Percentiles rank a stretch among this genome's conserved stretches.
Evolutionary conservation across 331 rosid genomes (phyloP).

Genomic region (Malus hybrid): DNA sequence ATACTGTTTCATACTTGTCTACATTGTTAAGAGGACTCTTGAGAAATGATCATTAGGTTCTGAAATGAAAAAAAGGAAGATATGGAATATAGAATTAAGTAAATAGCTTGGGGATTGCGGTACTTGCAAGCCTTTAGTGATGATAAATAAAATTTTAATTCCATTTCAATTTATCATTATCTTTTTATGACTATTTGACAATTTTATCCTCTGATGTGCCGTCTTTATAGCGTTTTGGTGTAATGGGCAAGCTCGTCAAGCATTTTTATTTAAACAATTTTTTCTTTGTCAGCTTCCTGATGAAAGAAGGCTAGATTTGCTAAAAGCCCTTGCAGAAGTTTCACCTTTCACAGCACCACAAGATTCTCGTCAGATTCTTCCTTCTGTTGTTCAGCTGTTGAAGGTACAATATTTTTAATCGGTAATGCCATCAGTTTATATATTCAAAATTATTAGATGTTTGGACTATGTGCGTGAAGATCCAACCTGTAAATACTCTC

Average conservation of each 20-base stretch:
- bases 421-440: not conserved
- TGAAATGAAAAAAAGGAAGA: not conserved
- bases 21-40: not conserved
- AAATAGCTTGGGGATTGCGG: not conserved
- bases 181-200: not conserved
- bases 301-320: slow-evolving; percentile 86
- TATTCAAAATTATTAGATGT: not conserved
- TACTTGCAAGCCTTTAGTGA: not conserved
- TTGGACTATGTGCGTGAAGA: not conserved
- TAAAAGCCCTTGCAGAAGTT: slow-evolving; percentile 88
- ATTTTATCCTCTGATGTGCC: not conserved
- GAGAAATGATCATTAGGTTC: not conserved
- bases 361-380: slow-evolving; percentile 97
- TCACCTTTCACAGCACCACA: slow-evolving; percentile 83
- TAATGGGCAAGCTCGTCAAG: not conserved
- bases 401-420: slow-evolving; percentile 38
- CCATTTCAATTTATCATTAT: too few species aligned
- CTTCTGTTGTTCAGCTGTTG: slow-evolving; percentile 79
- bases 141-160: not conserved
- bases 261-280: slow-evolving; percentile 4
- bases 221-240: not conserved
- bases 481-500: not conserved
- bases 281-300: slow-evolving; percentile 70
- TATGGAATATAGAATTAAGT: not conserved
- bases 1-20: not conserved